These are phyloP conservation scores for Chamaecyparis obtusa DNA, from an alignment of 75 land plant genomes.

Conservation along the genomic window DNA sequence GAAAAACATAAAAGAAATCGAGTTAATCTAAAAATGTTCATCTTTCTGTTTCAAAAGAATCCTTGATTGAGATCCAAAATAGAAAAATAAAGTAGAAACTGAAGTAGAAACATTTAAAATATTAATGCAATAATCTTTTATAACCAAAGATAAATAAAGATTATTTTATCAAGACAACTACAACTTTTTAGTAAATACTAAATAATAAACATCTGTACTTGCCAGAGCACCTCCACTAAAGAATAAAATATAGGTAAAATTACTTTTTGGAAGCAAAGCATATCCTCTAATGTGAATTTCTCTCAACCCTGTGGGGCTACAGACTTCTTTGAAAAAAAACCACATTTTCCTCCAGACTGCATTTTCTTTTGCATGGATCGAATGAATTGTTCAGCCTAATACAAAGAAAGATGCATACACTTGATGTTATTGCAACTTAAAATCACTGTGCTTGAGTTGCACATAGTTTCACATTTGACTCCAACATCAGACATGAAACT, in stretches of 20 bases:
- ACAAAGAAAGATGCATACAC: neutral
- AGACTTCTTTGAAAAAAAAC: conserved; percentile 84
- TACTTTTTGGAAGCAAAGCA: conserved; percentile 98
- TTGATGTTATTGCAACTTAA: neutral
- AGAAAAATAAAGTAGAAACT: neutral
- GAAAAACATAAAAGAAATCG: neutral
- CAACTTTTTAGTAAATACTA: neutral
- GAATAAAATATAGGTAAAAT: neutral
- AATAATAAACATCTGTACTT: neutral
- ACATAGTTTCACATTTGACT: neutral
- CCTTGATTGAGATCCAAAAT: neutral
- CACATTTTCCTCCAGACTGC: conserved; percentile 80
- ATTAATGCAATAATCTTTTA: neutral
- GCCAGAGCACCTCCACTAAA: neutral
- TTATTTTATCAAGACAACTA: neutral
- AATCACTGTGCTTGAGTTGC: neutral
- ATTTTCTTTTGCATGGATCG: conserved; percentile 89
- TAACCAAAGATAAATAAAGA: neutral
- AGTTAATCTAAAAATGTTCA: neutral
- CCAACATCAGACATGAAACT: neutral
- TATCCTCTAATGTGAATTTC: conserved; percentile 89
- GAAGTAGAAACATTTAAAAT: neutral
- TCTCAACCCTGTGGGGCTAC: conserved; percentile 76
- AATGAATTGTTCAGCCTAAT: conserved; percentile 85
- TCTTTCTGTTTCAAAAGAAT: neutral